Evolutionary conservation across 108 stramenopile genomes (phyloP).

Genomic region (Pseudonitzschia multistriata): DNA sequence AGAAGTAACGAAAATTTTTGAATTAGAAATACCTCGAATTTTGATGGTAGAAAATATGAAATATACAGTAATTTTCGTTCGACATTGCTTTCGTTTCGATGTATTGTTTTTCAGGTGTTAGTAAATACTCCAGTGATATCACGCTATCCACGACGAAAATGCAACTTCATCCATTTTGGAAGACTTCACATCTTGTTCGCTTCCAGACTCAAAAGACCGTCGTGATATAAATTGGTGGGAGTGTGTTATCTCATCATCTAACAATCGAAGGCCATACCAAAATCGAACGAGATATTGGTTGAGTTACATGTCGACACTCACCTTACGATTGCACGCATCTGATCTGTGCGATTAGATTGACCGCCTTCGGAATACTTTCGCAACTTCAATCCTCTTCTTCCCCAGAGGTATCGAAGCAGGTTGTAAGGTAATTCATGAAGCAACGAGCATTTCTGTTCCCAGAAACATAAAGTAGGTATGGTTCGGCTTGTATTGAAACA

Average conservation of each 20-base stretch:
- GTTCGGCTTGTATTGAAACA: too few species aligned
- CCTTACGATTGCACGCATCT: neutral
- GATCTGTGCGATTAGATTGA: too few species aligned
- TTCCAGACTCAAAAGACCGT: constrained; percentile 49
- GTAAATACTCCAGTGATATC: constrained; percentile 36
- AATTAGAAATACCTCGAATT: constrained; percentile 4
- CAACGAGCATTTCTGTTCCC: too few species aligned
- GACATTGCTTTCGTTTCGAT: neutral
- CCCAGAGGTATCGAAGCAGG: too few species aligned
- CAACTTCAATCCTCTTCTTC: too few species aligned
- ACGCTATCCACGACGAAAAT: constrained; percentile 26
- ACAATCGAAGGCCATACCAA: neutral
- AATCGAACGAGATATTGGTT: neutral
- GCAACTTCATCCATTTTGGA: constrained; percentile 30
- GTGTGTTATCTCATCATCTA: constrained; percentile 30
- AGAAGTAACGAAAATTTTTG: neutral
- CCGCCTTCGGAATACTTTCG: too few species aligned
- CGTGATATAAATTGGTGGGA: constrained; percentile 32
- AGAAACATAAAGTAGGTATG: too few species aligned
- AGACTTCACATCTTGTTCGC: constrained; percentile 15
- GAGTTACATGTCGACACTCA: neutral
- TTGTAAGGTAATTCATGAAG: too few species aligned
- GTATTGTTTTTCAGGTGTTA: constrained; percentile 22
- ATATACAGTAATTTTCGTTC: too few species aligned
- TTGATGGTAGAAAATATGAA: too few species aligned